Base-by-base conservation (phyloP, 192 early-diverging fungal species). In the Coemansia sp. region DNA sequence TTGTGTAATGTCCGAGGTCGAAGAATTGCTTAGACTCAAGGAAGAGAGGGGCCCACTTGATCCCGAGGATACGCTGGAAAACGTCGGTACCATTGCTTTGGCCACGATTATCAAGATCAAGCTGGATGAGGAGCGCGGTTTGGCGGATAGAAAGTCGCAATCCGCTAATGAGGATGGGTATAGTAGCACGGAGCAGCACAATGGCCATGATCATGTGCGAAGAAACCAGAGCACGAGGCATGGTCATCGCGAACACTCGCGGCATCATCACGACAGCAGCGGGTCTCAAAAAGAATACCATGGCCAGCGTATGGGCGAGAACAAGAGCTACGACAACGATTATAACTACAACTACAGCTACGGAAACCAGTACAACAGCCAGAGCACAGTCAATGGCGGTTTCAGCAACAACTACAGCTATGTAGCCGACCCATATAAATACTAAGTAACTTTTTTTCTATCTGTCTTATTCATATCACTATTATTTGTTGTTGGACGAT, bases 51-150 rank as follows among this genome's bases (percentile, higher is more conserved):
- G 63, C 7, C 61, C 58, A 12, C 31, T 80, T n/a, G 51, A 64
- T 30, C 69, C 61, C 18, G 77, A 75, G 29, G 77, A 80, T 25
- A 72, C 61, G 6, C 50, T 80, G 63, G 72, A 75, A 63, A 66
- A 68, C 33, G 48, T 80, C 6, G 77, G 71, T 12, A 66, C 56
- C 17, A 80, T 80, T 36, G 77, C 77, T 0, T n/a, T 80, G 56
- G 77, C 77, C 30, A 75, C 77, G 2, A 33, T 80, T 14, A 72
- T 80, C 59, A 71, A 75, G 68, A 71, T 80, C 55, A 75, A 75
- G 60, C 71, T 80, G 55, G 77, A 80, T 30, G 77, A 80, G 60
- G 72, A 74, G 48, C 17, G 52, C 28, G 52, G 52, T 3, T 16
- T 55, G 4, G 1, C 22, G 22, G 52, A 55, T 5, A 34, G 2